These are phyloP conservation scores for Saitozyma podzolica DNA, from an alignment of 768 basidiomycete genomes.

Conservation along the genomic window DNA sequence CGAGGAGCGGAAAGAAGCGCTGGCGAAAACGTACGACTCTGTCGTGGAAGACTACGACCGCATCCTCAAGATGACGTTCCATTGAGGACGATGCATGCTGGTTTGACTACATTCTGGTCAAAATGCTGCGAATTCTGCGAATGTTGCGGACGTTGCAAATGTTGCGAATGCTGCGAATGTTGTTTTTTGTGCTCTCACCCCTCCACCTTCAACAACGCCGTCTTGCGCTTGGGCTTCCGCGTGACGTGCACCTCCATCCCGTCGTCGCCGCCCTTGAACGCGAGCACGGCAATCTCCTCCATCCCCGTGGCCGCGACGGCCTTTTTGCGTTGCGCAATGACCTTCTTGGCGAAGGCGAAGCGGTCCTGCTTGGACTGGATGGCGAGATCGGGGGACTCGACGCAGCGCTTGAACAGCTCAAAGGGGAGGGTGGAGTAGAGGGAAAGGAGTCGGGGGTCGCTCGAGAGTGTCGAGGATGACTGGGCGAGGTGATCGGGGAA, in stretches of 20 bases:
- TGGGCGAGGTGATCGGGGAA: too few relatives aligned
- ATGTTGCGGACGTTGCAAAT: too few relatives aligned
- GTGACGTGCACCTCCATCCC: slow-evolving; percentile 79
- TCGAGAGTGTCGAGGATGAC: too few relatives aligned
- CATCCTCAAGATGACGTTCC: slow-evolving; percentile 60
- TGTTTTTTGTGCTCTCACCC: slow-evolving; percentile 16
- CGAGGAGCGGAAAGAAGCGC: slow-evolving; percentile 78
- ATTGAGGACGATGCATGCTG: background rate
- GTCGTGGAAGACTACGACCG: slow-evolving; percentile 82
- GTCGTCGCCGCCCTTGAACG: slow-evolving; percentile 68
- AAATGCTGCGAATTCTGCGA: too few relatives aligned
- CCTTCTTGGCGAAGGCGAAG: slow-evolving; percentile 90
- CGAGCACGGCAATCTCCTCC: slow-evolving; percentile 82
- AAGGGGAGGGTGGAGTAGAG: slow-evolving; percentile 75
- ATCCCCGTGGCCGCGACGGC: slow-evolving; percentile 6
- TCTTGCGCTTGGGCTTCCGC: slow-evolving; percentile 71
- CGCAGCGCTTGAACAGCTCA: slow-evolving; percentile 56
- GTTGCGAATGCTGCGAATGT: too few relatives aligned
- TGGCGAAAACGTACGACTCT: slow-evolving; percentile 88
- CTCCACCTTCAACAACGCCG: slow-evolving; percentile 57
- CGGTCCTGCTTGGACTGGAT: slow-evolving; percentile 75
- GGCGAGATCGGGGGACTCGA: slow-evolving; percentile 37
- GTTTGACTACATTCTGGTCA: too few relatives aligned
- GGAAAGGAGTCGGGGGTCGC: slow-evolving; percentile 18
- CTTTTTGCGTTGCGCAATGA: slow-evolving; percentile 77